Evolutionary conservation across 2,329 filamentous ascomycete genomes (phyloP).

Genomic region (Aspergillus bombycis): DNA sequence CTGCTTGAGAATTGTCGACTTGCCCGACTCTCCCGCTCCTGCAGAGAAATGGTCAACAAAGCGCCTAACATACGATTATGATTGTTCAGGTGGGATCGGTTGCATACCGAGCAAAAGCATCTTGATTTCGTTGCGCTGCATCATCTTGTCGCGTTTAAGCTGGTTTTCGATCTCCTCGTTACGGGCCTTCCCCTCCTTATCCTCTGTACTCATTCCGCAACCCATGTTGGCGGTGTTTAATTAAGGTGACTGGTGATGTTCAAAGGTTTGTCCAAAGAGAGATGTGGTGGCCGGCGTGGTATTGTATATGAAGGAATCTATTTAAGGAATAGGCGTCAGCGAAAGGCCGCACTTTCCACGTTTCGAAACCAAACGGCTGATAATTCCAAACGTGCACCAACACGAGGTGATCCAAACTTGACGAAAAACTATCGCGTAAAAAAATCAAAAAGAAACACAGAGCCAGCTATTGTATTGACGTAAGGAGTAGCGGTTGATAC

Average conservation of each 20-base stretch:
- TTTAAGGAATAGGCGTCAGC: slow-evolving; percentile 16
- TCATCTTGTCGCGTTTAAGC: slow-evolving; percentile 97
- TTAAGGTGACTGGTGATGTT: slow-evolving; percentile 13
- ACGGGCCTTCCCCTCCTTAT: slow-evolving; percentile 99
- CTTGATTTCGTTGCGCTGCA: slow-evolving; percentile 99
- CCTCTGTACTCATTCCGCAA: slow-evolving; percentile 99
- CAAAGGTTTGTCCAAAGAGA: slow-evolving; percentile 1
- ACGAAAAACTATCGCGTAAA: background rate
- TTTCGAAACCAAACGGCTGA: slow-evolving; percentile 11
- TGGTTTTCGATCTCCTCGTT: slow-evolving; percentile 99
- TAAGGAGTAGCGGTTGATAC: slow-evolving; percentile 22
- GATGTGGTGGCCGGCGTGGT: slow-evolving; percentile 14
- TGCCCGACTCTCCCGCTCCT: slow-evolving; percentile 98
- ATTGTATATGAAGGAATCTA: slow-evolving; percentile 15
- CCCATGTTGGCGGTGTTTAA: slow-evolving; percentile 74
- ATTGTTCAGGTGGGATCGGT: background rate
- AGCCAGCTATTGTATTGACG: slow-evolving; percentile 17
- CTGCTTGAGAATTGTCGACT: slow-evolving; percentile 92
- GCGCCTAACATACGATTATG: slow-evolving; percentile 9
- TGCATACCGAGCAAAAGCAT: slow-evolving; percentile 93
- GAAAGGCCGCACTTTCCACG: slow-evolving; percentile 10
- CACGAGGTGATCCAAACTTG: slow-evolving; percentile 11
- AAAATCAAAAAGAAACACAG: slow-evolving; percentile 7
- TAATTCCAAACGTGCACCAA: slow-evolving; percentile 19
- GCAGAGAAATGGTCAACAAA: slow-evolving; percentile 21